These are phyloP conservation scores for Poterioochromonas sp. DNA, from an alignment of 352 stramenopile species.

Conservation along the genomic window DNA sequence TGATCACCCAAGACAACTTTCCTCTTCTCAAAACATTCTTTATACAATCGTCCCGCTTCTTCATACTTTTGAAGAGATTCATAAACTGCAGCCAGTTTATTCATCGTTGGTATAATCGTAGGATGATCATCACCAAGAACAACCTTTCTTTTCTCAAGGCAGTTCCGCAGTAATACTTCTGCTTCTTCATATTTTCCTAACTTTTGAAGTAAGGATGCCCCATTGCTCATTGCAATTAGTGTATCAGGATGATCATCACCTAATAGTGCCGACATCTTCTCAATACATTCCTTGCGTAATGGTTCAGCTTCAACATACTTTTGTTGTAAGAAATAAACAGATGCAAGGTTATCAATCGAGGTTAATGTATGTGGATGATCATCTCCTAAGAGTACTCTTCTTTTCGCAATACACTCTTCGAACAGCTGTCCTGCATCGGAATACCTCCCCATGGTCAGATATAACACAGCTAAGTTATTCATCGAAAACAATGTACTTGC, in stretches of 20 bases:
- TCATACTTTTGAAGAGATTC: background rate
- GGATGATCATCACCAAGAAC: constrained; percentile 9
- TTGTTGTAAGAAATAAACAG: background rate
- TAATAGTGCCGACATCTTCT: background rate
- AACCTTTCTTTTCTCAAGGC: background rate
- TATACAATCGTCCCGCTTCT: background rate
- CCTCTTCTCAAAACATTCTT: background rate
- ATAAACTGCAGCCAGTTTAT: constrained; percentile 6
- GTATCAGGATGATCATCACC: constrained; percentile 9
- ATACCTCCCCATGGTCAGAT: background rate
- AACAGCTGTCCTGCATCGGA: background rate
- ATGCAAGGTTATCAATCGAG: background rate
- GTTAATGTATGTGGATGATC: background rate
- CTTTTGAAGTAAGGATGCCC: background rate
- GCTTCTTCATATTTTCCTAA: background rate
- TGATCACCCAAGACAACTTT: background rate
- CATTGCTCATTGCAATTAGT: constrained; percentile 15
- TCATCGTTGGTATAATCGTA: background rate
- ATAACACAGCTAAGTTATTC: background rate
- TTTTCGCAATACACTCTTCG: background rate
- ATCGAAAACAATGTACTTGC: background rate
- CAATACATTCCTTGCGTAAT: background rate
- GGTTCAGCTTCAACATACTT: background rate
- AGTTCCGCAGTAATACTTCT: background rate
- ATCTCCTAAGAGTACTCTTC: background rate